These are phyloP conservation scores for Rusavskia elegans DNA, from an alignment of 495 filamentous ascomycete genomes.

Conservation along the genomic window DNA sequence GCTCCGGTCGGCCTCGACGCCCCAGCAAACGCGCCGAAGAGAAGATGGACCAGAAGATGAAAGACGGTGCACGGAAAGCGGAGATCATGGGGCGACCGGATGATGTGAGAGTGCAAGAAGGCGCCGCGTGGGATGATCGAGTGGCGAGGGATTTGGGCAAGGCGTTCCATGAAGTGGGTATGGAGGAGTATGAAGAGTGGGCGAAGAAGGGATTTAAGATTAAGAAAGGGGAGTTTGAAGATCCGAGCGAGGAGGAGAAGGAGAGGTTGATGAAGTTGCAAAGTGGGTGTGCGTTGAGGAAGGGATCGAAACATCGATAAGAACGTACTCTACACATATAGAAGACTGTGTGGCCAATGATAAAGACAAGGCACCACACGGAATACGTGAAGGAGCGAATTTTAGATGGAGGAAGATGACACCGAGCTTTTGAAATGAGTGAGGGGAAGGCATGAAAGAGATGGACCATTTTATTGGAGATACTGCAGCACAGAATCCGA, in stretches of 20 bases:
- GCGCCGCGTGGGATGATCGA: constrained; percentile 11
- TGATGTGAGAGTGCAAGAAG: background rate
- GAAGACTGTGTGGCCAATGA: too few species aligned
- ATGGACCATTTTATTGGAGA: too few species aligned
- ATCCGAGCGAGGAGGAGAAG: background rate
- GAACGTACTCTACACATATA: too few species aligned
- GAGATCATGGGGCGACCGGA: constrained; percentile 3
- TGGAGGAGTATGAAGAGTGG: constrained; percentile 17
- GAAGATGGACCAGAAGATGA: background rate
- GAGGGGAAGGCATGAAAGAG: too few species aligned
- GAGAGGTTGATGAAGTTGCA: background rate
- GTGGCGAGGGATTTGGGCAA: constrained; percentile 20
- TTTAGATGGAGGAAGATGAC: too few species aligned
- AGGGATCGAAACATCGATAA: constrained; percentile 4
- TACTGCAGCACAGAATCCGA: too few species aligned
- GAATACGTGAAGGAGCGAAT: too few species aligned
- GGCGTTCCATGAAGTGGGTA: constrained; percentile 18
- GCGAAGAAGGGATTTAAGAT: constrained; percentile 18
- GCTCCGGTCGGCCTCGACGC: constrained; percentile 7
- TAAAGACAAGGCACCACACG: too few species aligned
- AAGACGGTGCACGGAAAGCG: background rate
- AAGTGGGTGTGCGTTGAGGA: constrained; percentile 1
- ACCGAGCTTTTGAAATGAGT: too few species aligned
- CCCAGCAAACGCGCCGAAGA: constrained; percentile 9
- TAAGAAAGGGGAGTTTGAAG: constrained; percentile 12